Evolutionary conservation across 148 eudicot species (phyloP), one percentile per base, ranked within the genome.

Genomic region (Camellia lanceoleosa): DNA sequence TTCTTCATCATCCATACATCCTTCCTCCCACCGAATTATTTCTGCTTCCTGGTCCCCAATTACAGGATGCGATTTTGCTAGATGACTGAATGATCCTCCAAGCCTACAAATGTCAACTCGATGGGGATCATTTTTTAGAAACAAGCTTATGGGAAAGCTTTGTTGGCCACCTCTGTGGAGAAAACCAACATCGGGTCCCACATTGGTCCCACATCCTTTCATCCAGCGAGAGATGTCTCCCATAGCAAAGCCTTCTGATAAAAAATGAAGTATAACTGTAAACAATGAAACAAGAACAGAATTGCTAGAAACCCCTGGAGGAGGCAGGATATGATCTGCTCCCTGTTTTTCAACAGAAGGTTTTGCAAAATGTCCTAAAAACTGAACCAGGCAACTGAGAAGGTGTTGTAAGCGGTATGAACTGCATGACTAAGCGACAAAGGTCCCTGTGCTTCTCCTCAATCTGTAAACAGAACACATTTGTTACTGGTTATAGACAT

Each of bases 391-490:
- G 98, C 81, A 89, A 86, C 89, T 93, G 98, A 80, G 87, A 91
- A 47, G 97, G 94, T 71, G 80, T 79, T 75, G 80, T 90, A 68
- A 97, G 97, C 49, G 97, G 98, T 72, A 89, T 85, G 83, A 93
- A 95, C 79, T 89, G 92, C 85, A 95, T 90, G 74, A 95, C 94
- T 80, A 95, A 79, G 81, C 90, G 85, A 70, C 98, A 95, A 16
- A 95, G 92, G 70, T 95, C 97, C 85, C 94, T 87, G 67, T 95
- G 98, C 89, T 90, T 95, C 91, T 93, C 97, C 82, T 95, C 98
- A 71, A 95, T 93, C 98, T 95, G 97, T 80, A 80, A 85, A 83
- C 43, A 55, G 19, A 30, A 68, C 12, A 49, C 16, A 75, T 52
- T 12, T 15, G 49, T 19, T 18, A n/a, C 0, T 5, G 38, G n/a